phyloP scores from a whole-genome alignment of 2,329 filamentous ascomycete genomes.

The Scortechinia acanthostroma region DNA sequence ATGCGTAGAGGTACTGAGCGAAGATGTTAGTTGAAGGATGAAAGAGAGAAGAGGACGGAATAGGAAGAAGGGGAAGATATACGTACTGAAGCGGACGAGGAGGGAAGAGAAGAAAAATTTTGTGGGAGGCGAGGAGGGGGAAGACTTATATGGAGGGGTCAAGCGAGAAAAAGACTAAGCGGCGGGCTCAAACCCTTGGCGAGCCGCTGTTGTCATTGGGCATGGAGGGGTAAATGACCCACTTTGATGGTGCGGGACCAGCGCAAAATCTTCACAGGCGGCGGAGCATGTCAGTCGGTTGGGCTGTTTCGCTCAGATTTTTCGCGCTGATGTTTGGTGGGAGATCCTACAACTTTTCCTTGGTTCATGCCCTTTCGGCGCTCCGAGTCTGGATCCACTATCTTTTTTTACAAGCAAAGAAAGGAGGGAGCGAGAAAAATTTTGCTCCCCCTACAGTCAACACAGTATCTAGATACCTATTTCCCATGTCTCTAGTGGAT shows the following conservation, averaged over 20 bases:
- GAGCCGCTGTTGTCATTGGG: constrained; percentile 15
- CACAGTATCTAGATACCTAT: too few species aligned
- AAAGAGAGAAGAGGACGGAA: constrained; percentile 9
- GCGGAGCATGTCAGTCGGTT: too few species aligned
- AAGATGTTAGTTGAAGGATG: constrained; percentile 11
- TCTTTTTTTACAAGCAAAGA: too few species aligned
- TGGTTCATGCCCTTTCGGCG: too few species aligned
- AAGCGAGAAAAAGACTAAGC: constrained; percentile 26
- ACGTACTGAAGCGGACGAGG: constrained; percentile 35
- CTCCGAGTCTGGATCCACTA: too few species aligned
- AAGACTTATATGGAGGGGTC: constrained; percentile 36
- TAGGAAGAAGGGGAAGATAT: constrained; percentile 19
- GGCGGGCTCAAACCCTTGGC: constrained; percentile 21
- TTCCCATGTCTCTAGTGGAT: constrained; percentile 8
- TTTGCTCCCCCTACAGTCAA: too few species aligned
- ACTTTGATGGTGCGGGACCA: constrained; percentile 13
- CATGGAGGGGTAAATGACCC: constrained; percentile 13
- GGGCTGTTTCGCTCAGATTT: too few species aligned
- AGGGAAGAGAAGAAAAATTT: constrained; percentile 13
- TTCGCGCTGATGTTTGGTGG: too few species aligned
- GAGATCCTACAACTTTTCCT: too few species aligned
- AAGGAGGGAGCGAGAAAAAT: too few species aligned
- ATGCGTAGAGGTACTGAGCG: constrained; percentile 38
- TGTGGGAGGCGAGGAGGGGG: constrained; percentile 30
- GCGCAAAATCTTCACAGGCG: constrained; percentile 24